These are phyloP conservation scores for Leccinum imitatum DNA, from an alignment of 768 basidiomycete genomes.

Conservation along the genomic window DNA sequence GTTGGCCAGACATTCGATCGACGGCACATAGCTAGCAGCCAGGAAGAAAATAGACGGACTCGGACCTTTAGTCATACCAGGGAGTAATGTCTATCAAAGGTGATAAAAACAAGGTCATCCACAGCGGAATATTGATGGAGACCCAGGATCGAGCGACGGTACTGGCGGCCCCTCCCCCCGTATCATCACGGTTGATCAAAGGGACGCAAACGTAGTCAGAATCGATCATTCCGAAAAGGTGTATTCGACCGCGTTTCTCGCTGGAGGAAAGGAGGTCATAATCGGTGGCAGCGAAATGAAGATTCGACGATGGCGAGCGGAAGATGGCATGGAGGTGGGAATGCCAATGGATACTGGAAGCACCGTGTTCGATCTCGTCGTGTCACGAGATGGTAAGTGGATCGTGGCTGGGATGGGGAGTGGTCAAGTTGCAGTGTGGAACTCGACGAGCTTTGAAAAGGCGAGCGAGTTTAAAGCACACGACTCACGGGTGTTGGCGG, in stretches of 20 bases:
- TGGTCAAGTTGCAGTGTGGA: neutral
- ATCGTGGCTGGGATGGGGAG: neutral
- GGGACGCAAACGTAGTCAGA: neutral
- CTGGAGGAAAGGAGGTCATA: too few relatives aligned
- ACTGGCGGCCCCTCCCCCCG: neutral
- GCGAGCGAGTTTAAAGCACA: neutral
- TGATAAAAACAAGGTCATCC: neutral
- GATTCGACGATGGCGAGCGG: too few relatives aligned
- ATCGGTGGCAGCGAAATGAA: too few relatives aligned
- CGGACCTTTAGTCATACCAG: too few relatives aligned
- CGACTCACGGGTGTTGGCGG: neutral
- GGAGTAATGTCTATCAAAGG: too few relatives aligned
- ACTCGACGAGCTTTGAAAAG: neutral
- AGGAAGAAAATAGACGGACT: too few relatives aligned
- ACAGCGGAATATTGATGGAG: neutral
- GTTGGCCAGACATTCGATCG: too few relatives aligned
- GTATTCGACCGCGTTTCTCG: too few relatives aligned
- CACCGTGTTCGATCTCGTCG: neutral
- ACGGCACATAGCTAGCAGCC: too few relatives aligned
- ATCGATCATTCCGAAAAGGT: neutral
- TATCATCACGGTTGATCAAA: too few relatives aligned
- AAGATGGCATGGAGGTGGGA: too few relatives aligned
- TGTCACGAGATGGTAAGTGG: too few relatives aligned
- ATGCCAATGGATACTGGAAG: neutral
- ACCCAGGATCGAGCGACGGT: neutral